A percentile compares a stretch with the other conserved stretches of the same genome.
These are phyloP conservation scores for Cenchrus fungigraminus DNA, from an alignment of 176 grass and related monocot genomes.

Conservation along the genomic window DNA sequence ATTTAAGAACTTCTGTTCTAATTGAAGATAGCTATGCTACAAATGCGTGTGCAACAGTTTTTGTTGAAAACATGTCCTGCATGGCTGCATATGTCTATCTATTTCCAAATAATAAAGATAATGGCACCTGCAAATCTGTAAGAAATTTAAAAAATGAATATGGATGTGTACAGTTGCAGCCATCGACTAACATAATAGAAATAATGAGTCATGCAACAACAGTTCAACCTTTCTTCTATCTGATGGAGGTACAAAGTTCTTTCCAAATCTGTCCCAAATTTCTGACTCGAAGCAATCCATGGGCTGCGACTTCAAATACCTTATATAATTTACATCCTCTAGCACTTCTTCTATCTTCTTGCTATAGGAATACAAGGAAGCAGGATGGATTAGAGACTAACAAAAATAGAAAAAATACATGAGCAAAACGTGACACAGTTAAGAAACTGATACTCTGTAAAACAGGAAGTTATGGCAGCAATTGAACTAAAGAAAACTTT, in stretches of 20 bases:
- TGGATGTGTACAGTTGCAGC: neutral
- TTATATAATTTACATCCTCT: constrained; percentile 49
- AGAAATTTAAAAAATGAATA: neutral
- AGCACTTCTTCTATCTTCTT: constrained; percentile 58
- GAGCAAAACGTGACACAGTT: neutral
- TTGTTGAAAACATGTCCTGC: neutral
- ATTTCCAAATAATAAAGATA: neutral
- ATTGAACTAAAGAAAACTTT: neutral
- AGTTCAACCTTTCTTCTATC: constrained; percentile 67
- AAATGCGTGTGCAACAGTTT: neutral
- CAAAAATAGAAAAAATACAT: neutral
- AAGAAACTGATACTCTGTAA: constrained; percentile 3
- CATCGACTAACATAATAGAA: constrained; percentile 13
- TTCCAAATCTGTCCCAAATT: constrained; percentile 58
- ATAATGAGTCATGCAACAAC: neutral
- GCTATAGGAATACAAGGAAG: constrained; percentile 54
- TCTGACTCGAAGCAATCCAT: constrained; percentile 58
- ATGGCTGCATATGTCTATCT: neutral
- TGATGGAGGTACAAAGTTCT: neutral
- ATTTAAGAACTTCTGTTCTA: neutral
- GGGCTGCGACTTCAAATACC: constrained; percentile 38
- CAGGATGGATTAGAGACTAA: constrained; percentile 11
- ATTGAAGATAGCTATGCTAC: neutral
- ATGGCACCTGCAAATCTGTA: neutral
- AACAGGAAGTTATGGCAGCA: neutral